A percentile compares a stretch with the other conserved stretches of the same genome.
Conservation (phyloP, 345 rosid genomes). For the Physaria fendleri region DNA sequence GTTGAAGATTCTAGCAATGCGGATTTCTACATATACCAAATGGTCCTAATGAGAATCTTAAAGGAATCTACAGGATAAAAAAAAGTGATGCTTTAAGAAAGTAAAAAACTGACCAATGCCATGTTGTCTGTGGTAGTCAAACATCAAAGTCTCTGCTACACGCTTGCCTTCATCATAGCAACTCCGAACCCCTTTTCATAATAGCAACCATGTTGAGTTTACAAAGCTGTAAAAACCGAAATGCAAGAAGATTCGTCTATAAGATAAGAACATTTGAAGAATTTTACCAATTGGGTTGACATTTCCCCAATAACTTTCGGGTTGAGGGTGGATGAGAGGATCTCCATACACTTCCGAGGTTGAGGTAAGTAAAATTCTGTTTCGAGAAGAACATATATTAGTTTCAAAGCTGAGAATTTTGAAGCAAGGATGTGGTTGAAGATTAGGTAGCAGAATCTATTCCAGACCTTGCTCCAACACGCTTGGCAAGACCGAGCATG, state of each 20-base stretch:
- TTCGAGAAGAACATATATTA: neutral
- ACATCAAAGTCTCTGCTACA: slow-evolving; percentile 96
- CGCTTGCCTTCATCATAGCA: slow-evolving; percentile 99
- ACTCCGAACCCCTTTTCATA: slow-evolving; percentile 68
- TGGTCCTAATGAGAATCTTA: too few relatives aligned
- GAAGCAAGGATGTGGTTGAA: neutral
- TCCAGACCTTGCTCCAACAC: slow-evolving; percentile 90
- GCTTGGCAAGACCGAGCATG: slow-evolving; percentile 98
- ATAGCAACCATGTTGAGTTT: neutral
- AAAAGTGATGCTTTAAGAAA: too few relatives aligned
- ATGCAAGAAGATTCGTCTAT: neutral
- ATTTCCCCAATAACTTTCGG: slow-evolving; percentile 95
- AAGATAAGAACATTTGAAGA: slow-evolving; percentile 7
- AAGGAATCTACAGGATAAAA: too few relatives aligned
- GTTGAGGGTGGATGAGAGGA: slow-evolving; percentile 91
- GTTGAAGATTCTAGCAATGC: slow-evolving; percentile 98
- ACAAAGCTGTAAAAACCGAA: neutral
- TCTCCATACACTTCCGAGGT: slow-evolving; percentile 97
- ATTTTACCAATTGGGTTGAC: slow-evolving; percentile 92
- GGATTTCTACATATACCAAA: slow-evolving; percentile 52
- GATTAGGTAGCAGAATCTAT: neutral
- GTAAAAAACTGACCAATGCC: slow-evolving; percentile 51
- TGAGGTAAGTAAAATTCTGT: slow-evolving; percentile 90
- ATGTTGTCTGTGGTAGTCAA: slow-evolving; percentile 96
- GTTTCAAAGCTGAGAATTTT: neutral